These are phyloP conservation scores for Maudiozyma serrabonitensis DNA, from an alignment of 805 yeast genomes.

Conservation along the genomic window DNA sequence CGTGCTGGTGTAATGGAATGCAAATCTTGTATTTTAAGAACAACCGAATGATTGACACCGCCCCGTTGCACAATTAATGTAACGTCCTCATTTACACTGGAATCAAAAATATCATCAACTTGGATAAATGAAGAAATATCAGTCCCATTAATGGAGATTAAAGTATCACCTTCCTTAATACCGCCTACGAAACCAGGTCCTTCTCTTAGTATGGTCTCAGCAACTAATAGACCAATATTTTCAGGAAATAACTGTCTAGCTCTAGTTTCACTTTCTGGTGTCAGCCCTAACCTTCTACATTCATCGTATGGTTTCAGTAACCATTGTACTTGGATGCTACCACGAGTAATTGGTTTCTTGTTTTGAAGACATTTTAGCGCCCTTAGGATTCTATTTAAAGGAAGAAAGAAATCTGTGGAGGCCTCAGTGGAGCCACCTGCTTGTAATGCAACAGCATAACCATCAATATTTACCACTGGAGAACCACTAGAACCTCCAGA, in stretches of 20 bases:
- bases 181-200: constrained; percentile 65
- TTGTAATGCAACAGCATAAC: constrained; percentile 81
- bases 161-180: constrained; percentile 77
- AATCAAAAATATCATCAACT: constrained; percentile 78
- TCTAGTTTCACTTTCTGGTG: constrained; percentile 57
- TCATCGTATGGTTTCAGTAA: constrained; percentile 77
- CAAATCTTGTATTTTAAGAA: constrained; percentile 57
- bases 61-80: constrained; percentile 62
- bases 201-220: constrained; percentile 68
- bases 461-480: constrained; percentile 87
- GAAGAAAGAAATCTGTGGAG: constrained; percentile 86
- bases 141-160: constrained; percentile 61
- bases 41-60: constrained; percentile 45
- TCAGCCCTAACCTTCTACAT: constrained; percentile 78
- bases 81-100: constrained; percentile 49
- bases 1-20: constrained; percentile 77
- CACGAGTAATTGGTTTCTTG: constrained; percentile 58
- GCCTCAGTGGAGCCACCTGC: constrained; percentile 92
- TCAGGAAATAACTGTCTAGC: constrained; percentile 65
- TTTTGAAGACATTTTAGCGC: constrained; percentile 69
- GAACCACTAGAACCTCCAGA: constrained; percentile 95
- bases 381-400: constrained; percentile 72
- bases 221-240: constrained; percentile 72
- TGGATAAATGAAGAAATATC: constrained; percentile 60
- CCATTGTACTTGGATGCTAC: constrained; percentile 91